phyloP scores from a whole-genome alignment of 2,329 filamentous ascomycete species.

The Macrophomina tecta region DNA sequence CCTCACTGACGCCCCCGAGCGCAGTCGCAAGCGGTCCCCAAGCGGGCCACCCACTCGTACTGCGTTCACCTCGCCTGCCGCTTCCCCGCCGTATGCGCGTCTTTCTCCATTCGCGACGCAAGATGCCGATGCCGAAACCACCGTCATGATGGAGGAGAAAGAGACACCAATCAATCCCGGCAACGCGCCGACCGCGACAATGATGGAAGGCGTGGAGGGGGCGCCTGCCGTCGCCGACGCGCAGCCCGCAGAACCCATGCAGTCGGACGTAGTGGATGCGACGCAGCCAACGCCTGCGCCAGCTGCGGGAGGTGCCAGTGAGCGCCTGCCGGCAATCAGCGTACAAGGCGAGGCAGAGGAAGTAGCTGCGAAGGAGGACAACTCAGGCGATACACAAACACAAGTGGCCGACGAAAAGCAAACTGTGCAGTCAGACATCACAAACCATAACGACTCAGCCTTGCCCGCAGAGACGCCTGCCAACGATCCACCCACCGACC shows the following conservation, averaged over 20 bases:
- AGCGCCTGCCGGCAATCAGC: slow-evolving; percentile 3
- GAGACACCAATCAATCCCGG: slow-evolving; percentile 21
- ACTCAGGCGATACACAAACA: slow-evolving; percentile 19
- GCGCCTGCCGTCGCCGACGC: not conserved
- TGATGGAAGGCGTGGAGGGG: slow-evolving; percentile 15
- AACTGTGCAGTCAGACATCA: slow-evolving; percentile 4
- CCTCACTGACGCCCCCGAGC: slow-evolving; percentile 3
- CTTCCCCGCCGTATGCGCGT: slow-evolving; percentile 21
- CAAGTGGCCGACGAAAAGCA: slow-evolving; percentile 22
- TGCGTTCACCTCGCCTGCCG: not conserved
- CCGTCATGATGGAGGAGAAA: slow-evolving; percentile 28
- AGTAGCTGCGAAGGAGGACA: slow-evolving; percentile 15
- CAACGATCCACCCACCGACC: slow-evolving; percentile 6
- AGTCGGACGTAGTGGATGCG: not conserved
- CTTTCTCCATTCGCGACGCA: slow-evolving; percentile 26
- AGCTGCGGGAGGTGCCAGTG: slow-evolving; percentile 12
- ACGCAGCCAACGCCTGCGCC: slow-evolving; percentile 17
- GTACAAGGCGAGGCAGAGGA: not conserved
- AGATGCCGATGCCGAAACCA: slow-evolving; percentile 29
- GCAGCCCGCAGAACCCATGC: not conserved
- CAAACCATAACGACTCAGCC: not conserved
- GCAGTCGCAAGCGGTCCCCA: slow-evolving; percentile 6
- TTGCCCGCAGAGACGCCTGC: not conserved
- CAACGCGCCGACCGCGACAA: slow-evolving; percentile 5
- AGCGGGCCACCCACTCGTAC: not conserved